Evolutionary conservation across 1,284 basidiomycete species (phyloP), one percentile per base, ranked within the genome.

Genomic region (Leccinum colubrinum): DNA sequence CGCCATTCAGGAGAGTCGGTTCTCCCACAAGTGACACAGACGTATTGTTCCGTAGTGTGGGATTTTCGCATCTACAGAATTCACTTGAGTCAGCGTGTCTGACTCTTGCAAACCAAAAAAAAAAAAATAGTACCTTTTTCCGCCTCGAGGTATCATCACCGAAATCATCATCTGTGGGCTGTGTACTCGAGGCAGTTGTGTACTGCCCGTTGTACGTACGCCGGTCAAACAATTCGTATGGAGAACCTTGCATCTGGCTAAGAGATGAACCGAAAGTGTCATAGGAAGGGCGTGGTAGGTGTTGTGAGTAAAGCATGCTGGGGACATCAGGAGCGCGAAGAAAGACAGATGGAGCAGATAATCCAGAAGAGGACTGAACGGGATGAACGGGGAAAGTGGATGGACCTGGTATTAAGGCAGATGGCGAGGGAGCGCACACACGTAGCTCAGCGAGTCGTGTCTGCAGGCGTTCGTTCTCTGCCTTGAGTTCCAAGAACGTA

Each of bases 1-100:
- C 88, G 84, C 93, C 88, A 93, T 77, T 90, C 91, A 1, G 88
- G 91, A 30, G 89, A 93, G 72, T 91, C 90, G 0, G 89, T 93
- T 59, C 88, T 82, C 22, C 91, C 91, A 65, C 91, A 93, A 9
- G 86, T 90, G 58, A 88, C 80, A 70, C 91, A 93, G 6, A 92
- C 88, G 68, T 90, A 83, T 67, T 88, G 86, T 61, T 91, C 88
- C 4, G 75, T 71, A 15, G 72, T 70, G 55, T 83, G 78, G n/a
- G 74, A 67, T 71, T 86, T 86, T 73, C 84, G 86, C 59, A 78
- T 64, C 75, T 74, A 53, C 30, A 37, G 8, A 9, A 6, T 9
- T 27, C 14, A n/a, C 4, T 51, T 68, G 48, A 65, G 64, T 43
- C 14, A 6, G 33, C 56, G 35, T 20, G 52, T 33, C 30, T 11